Conservation (phyloP, 441 rosid genomes). For the Adansonia gregorii region DNA sequence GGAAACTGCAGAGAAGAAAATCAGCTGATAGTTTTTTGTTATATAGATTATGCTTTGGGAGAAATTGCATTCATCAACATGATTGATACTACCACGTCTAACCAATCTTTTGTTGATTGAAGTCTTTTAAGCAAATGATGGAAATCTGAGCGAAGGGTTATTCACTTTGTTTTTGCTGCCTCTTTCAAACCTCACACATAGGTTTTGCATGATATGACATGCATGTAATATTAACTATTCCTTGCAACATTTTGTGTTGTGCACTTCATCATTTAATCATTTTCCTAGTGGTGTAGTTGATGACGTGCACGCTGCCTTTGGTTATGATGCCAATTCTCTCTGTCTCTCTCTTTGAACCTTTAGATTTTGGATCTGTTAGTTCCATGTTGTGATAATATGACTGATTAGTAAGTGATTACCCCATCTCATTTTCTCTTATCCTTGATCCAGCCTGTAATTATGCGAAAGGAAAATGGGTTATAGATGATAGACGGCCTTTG, state of each 20-base stretch:
- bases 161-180: background rate
- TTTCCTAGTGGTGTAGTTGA: slow-evolving; percentile 3
- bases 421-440: background rate
- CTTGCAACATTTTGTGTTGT: background rate
- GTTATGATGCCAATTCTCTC: slow-evolving; percentile 8
- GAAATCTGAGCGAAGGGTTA: background rate
- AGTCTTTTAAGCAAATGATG: slow-evolving; percentile 2
- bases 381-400: background rate
- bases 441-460: slow-evolving; percentile 65
- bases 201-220: background rate
- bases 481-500: slow-evolving; percentile 65
- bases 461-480: slow-evolving; percentile 90
- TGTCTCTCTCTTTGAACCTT: background rate
- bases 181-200: slow-evolving; percentile 8
- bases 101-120: background rate
- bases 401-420: background rate
- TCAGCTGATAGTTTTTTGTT: slow-evolving; percentile 1
- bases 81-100: background rate
- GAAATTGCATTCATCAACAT: slow-evolving; percentile 7
- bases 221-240: background rate
- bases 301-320: background rate
- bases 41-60: background rate
- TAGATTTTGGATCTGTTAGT: slow-evolving; percentile 10
- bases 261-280: slow-evolving; percentile 10
- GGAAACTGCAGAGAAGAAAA: slow-evolving; percentile 5